Evolutionary conservation across 805 yeast genomes (phyloP), one percentile per base, ranked within the genome.

Genomic region (Myxozyma udenii): DNA sequence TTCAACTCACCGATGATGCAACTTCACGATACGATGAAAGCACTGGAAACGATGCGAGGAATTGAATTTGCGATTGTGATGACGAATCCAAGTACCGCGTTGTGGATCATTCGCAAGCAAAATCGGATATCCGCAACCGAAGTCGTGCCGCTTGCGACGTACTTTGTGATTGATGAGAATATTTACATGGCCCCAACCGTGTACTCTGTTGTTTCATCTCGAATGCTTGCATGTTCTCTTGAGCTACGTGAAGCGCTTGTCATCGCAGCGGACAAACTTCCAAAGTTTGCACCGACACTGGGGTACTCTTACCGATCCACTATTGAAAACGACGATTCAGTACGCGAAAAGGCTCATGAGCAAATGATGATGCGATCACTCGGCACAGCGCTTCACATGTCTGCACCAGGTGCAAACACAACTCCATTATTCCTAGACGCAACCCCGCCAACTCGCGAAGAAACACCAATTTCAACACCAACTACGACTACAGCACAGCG

Each of bases 51-150:
- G 57, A 83, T 93, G 87, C 78, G 76, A 25, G 99, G 99, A 0
- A 68, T 83, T 1, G 98, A 93, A 68, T 93, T 87, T 62, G 80
- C 87, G 1, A 76, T 93, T 5, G 82, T 82, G 0, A 73, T 78
- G 55, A 80, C 83, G 1, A 73, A 88, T 37, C 98, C 90, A 61
- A 98, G 97, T 0, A 42, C 54, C 6, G 96, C 88, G 62, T 80
- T 88, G 60, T 93, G 98, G 97, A 76, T 91, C 24, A 79, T 91
- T 7, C 75, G 95, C 51, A 89, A 90, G 64, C 97, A 91, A 66
- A 71, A 79, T 41, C 71, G 98, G 26, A 56, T 75, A 3, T 70
- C 76, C 32, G 79, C 82, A 4, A 72, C 72, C 11, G 78, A 75
- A 30, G 77, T 77, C 1, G 68, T 74, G 22, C 74, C 83, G 0